Conservation (phyloP, 495 filamentous ascomycete genomes). For the Tuber aestivum region DNA sequence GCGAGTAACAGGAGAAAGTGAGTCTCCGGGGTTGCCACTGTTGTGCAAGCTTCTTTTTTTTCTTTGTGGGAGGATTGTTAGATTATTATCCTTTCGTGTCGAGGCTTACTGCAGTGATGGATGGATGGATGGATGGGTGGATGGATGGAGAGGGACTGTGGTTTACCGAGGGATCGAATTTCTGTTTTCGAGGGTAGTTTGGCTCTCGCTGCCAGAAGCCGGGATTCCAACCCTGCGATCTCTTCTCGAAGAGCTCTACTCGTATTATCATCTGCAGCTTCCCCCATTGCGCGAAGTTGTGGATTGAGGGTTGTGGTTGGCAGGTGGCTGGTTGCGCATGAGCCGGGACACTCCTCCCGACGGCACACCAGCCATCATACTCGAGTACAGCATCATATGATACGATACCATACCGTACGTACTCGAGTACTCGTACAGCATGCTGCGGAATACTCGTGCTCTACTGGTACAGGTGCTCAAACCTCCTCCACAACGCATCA, state of each 20-base stretch:
- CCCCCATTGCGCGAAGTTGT: neutral
- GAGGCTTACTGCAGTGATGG: slow-evolving; percentile 4
- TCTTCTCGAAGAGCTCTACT: slow-evolving; percentile 45
- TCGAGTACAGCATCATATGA: no score
- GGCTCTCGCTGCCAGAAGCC: slow-evolving; percentile 46
- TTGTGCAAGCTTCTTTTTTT: slow-evolving; percentile 6
- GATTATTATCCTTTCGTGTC: slow-evolving; percentile 8
- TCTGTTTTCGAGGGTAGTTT: slow-evolving; percentile 29
- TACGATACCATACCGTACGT: no score
- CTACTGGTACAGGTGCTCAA: no score
- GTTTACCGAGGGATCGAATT: slow-evolving; percentile 7
- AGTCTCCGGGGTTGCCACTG: slow-evolving; percentile 36
- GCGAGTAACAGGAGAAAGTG: slow-evolving; percentile 88
- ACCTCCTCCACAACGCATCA: neutral
- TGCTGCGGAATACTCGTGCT: no score
- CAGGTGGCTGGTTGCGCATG: neutral
- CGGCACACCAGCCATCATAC: neutral
- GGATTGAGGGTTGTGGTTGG: neutral
- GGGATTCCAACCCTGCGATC: slow-evolving; percentile 51
- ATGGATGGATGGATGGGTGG: neutral
- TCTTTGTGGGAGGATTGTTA: neutral
- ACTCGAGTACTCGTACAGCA: no score
- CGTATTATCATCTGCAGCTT: neutral
- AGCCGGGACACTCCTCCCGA: neutral
- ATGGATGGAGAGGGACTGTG: neutral